Evolutionary conservation across 306 rosid genomes (phyloP).

Genomic region (Trifolium fragiferum): DNA sequence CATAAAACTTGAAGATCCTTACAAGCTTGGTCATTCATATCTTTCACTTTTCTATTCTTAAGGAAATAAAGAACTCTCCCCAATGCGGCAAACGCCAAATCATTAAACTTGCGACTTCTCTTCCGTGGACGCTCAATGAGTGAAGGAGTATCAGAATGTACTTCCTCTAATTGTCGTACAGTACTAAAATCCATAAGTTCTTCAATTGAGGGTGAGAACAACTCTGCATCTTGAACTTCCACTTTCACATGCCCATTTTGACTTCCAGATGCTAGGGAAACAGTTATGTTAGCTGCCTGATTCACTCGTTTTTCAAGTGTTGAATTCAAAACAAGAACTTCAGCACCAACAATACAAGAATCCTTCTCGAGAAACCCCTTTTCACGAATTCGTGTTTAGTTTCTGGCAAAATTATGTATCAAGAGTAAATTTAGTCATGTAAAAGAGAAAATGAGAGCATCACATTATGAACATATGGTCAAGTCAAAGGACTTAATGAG

Average conservation of each 20-base stretch:
- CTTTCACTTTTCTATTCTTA: not conserved
- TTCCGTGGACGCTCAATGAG: constrained; percentile 15
- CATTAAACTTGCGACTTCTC: constrained; percentile 32
- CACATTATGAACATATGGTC: too few relatives aligned
- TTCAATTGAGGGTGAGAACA: not conserved
- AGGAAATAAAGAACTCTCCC: constrained; percentile 38
- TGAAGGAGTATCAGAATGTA: constrained; percentile 30
- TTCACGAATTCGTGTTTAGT: not conserved
- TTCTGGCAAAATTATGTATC: too few relatives aligned
- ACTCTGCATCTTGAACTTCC: not conserved
- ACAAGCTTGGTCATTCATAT: not conserved
- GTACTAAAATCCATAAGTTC: not conserved
- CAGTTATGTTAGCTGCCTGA: not conserved
- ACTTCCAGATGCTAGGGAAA: not conserved
- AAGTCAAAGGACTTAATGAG: too few relatives aligned
- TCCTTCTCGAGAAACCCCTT: not conserved
- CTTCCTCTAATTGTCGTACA: constrained; percentile 26
- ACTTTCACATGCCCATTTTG: not conserved
- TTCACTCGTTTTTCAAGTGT: not conserved
- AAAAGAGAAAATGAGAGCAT: too few relatives aligned
- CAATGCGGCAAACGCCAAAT: constrained; percentile 35
- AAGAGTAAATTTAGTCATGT: too few relatives aligned
- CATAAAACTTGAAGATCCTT: constrained; percentile 35
- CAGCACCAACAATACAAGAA: not conserved
- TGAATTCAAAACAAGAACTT: not conserved